phyloP scores from a whole-genome alignment of 257 asterid genomes.

The Cynanchum wilfordii region DNA sequence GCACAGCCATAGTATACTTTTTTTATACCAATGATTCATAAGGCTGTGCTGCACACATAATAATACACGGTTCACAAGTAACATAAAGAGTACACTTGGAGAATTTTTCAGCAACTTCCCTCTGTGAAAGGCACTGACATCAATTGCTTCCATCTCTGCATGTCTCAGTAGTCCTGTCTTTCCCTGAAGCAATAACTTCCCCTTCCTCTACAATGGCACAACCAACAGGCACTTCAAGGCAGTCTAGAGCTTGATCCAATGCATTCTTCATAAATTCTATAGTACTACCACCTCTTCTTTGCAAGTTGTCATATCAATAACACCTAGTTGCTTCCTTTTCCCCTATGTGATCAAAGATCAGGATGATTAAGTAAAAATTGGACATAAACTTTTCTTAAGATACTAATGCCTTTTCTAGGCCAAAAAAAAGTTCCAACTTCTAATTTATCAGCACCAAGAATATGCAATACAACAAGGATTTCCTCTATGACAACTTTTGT shows the following conservation, averaged over 20 bases:
- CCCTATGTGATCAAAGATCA: background rate
- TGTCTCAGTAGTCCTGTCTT: conserved; percentile 81
- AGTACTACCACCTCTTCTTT: conserved; percentile 24
- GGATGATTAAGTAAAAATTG: background rate
- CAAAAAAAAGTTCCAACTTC: no score
- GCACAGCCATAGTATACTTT: conserved; percentile 61
- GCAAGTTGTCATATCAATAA: conserved; percentile 30
- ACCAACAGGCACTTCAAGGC: conserved; percentile 90
- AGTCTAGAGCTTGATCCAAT: conserved; percentile 60
- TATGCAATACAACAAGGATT: no score
- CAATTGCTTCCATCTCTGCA: conserved; percentile 99
- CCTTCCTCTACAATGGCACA: conserved; percentile 67
- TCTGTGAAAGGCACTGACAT: conserved; percentile 61
- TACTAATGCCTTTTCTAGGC: no score
- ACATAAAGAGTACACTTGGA: conserved; percentile 71
- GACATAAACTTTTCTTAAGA: no score
- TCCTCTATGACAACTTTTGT: no score
- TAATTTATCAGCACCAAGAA: no score
- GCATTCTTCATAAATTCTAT: conserved; percentile 64
- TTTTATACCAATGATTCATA: background rate
- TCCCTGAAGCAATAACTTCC: conserved; percentile 65
- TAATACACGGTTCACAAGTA: conserved; percentile 95
- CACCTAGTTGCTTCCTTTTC: background rate
- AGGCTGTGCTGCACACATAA: conserved; percentile 90
- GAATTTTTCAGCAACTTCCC: conserved; percentile 50